These are phyloP conservation scores for Xylaria castorea DNA, from an alignment of 495 filamentous ascomycete genomes.

Conservation along the genomic window DNA sequence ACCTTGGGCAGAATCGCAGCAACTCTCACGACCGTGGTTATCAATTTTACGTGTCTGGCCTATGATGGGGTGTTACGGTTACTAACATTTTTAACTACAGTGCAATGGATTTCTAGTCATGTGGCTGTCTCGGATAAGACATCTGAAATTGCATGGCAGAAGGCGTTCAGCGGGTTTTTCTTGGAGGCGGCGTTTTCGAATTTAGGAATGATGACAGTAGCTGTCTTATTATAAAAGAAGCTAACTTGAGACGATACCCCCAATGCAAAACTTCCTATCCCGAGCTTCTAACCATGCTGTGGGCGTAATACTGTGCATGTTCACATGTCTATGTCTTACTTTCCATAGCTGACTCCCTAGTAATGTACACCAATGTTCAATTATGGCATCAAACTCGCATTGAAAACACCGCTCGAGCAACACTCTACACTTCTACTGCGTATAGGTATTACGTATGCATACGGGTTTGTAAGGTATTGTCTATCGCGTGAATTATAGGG, in stretches of 20 bases:
- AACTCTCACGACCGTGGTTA: neutral
- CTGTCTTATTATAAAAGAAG: neutral
- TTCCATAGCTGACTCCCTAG: neutral
- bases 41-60: slow-evolving; percentile 44
- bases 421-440: neutral
- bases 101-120: slow-evolving; percentile 39
- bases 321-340: neutral
- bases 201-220: neutral
- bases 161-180: neutral
- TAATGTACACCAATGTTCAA: neutral
- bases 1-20: neutral
- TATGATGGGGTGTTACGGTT: slow-evolving; percentile 50
- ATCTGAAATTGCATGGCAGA: neutral
- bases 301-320: neutral
- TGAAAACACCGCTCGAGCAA: neutral
- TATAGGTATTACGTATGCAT: neutral
- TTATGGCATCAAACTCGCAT: neutral
- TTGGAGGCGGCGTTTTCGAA: slow-evolving; percentile 15
- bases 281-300: neutral
- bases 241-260: slow-evolving; percentile 10
- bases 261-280: neutral
- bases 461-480: neutral
- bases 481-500: neutral
- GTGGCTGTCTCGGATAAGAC: slow-evolving; percentile 45
- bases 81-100: slow-evolving; percentile 23